Base-by-base conservation (phyloP, 169 alveolate species). In the Ichthyophthirius multifiliis region DNA sequence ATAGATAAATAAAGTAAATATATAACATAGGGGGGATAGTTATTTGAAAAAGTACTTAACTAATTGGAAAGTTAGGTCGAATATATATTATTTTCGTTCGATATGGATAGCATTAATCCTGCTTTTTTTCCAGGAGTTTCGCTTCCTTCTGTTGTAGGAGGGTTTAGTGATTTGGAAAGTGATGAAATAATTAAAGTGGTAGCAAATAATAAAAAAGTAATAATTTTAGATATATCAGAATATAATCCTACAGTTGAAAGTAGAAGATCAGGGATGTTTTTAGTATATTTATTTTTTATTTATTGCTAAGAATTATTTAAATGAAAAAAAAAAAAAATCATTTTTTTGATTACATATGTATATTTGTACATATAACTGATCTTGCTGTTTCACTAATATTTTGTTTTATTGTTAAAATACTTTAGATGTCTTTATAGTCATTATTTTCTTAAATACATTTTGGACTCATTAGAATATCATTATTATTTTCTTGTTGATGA, bases 121-220 rank as follows among this genome's bases (percentile, higher is more conserved):
- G 79, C 63, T 44, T 83, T 34, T 74, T 76, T 81, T 39, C 89
- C 89, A 13, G 89, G 89, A 46, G 89, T 83, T n/a, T 75, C 84
- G 16, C 65, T 75, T 15, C 89, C 89, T 6, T 75, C 84, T 20
- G 74, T 83, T 13, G 84, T 62, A n/a, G 89, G 89, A 5, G 89
- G 89, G n/a, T 76, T 83, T 15, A 75, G 82, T 15, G 43, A 78
- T 46, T 23, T 63, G 43, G 89, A 83, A 43, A 85, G 81, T 3
- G 9, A 76, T 0, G 76, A 74, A 37, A 47, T 83, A 0, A 73
- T 67, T 74, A 74, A 47, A 27, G 43, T 48, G 15, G 74, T 78
- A 7, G 83, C 74, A 34, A 35, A 13, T 18, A 37, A 45, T 16
- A 48, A 41, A 10, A 83, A 83, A 41, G 34, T 83, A 10, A 67